A percentile compares a stretch with the other conserved stretches of the same genome.
phyloP scores from a whole-genome alignment of 257 asterid genomes.

The Coffea eugenioides region DNA sequence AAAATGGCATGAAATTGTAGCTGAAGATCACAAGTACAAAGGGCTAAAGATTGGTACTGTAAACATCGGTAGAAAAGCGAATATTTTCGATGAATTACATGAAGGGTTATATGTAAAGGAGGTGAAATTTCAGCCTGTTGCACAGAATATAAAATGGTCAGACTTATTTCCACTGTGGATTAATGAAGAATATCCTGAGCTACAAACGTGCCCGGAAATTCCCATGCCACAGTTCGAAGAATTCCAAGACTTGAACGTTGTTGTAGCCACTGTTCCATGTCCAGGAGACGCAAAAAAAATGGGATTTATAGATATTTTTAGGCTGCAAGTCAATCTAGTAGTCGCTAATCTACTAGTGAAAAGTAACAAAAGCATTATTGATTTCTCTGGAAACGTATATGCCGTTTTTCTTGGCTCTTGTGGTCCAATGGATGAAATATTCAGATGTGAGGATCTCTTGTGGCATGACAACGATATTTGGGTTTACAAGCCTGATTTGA shows the following conservation, averaged over 20 bases:
- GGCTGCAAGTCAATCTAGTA: slow-evolving; percentile 43
- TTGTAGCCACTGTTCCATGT: slow-evolving; percentile 40
- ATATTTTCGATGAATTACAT: slow-evolving; percentile 3
- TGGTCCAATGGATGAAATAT: slow-evolving; percentile 40
- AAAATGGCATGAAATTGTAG: slow-evolving; percentile 33
- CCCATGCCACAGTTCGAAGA: slow-evolving; percentile 37
- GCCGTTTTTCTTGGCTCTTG: slow-evolving; percentile 38
- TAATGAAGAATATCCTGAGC: slow-evolving; percentile 22
- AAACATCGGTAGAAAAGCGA: slow-evolving; percentile 5
- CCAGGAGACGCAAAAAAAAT: slow-evolving; percentile 3
- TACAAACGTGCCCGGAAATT: slow-evolving; percentile 37
- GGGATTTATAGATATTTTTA: slow-evolving; percentile 23
- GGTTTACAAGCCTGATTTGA: slow-evolving; percentile 45
- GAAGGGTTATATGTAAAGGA: background rate
- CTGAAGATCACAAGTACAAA: slow-evolving; percentile 14
- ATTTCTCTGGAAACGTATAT: slow-evolving; percentile 3
- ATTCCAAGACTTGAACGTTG: slow-evolving; percentile 26
- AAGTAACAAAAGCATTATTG: slow-evolving; percentile 14
- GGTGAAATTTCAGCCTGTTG: slow-evolving; percentile 23
- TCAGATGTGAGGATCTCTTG: slow-evolving; percentile 47
- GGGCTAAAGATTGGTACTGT: slow-evolving; percentile 39
- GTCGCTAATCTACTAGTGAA: slow-evolving; percentile 38
- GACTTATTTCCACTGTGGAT: slow-evolving; percentile 38
- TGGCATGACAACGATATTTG: slow-evolving; percentile 35
- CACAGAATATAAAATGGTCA: slow-evolving; percentile 22